These are phyloP conservation scores for Candida morakotiae DNA, from an alignment of 805 yeast genomes.

Conservation along the genomic window DNA sequence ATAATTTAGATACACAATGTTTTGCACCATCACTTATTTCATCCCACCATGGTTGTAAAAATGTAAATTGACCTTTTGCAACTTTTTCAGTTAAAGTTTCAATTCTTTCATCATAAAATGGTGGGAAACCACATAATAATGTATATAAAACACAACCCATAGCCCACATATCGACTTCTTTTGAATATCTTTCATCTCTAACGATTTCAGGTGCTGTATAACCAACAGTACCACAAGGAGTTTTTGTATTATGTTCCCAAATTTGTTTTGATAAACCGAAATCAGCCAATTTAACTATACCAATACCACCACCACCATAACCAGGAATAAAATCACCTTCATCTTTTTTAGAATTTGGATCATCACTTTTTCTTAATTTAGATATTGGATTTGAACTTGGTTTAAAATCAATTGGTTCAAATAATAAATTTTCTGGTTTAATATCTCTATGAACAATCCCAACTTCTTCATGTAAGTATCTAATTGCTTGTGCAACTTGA, in stretches of 20 bases:
- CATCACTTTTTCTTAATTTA: slow-evolving; percentile 60
- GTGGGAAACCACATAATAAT: slow-evolving; percentile 94
- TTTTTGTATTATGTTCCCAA: slow-evolving; percentile 83
- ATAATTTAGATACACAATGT: slow-evolving; percentile 58
- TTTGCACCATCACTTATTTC: slow-evolving; percentile 69
- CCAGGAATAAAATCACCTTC: slow-evolving; percentile 83
- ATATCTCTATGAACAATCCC: slow-evolving; percentile 84
- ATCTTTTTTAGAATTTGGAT: slow-evolving; percentile 64
- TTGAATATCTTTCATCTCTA: slow-evolving; percentile 85
- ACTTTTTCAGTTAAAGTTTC: slow-evolving; percentile 73
- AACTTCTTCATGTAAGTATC: slow-evolving; percentile 65
- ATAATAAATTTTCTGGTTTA: slow-evolving; percentile 75
- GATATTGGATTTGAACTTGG: slow-evolving; percentile 36
- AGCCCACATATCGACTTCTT: slow-evolving; percentile 98
- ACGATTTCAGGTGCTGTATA: slow-evolving; percentile 99
- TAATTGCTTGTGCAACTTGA: slow-evolving; percentile 62
- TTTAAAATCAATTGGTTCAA: slow-evolving; percentile 51
- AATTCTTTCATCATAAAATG: slow-evolving; percentile 83
- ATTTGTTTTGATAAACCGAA: slow-evolving; percentile 92
- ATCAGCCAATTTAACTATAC: slow-evolving; percentile 86
- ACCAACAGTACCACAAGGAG: slow-evolving; percentile 99
- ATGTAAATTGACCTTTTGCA: slow-evolving; percentile 74
- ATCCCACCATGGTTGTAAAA: slow-evolving; percentile 87
- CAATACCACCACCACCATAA: slow-evolving; percentile 91
- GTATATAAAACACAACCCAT: slow-evolving; percentile 95